Conservation (phyloP, 176 grass and related monocot genomes). For the Eleusine coracana region DNA sequence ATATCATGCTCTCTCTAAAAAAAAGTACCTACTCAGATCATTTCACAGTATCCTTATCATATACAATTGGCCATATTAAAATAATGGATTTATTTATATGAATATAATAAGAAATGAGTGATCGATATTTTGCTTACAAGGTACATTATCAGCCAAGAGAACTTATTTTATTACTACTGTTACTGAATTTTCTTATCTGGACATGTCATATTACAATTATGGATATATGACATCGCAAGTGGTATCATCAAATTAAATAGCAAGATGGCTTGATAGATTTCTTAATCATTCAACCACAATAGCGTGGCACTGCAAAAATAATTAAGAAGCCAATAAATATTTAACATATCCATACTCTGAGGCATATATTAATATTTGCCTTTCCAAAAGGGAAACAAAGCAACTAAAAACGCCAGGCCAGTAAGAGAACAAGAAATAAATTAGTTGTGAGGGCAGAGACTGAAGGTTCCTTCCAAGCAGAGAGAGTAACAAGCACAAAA, state of each 20-base stretch:
- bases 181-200: neutral
- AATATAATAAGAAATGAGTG: neutral
- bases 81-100: neutral
- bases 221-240: neutral
- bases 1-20: no score
- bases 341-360: neutral
- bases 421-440: slow-evolving; percentile 25
- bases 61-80: neutral
- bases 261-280: neutral
- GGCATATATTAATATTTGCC: neutral
- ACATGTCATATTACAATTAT: neutral
- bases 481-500: neutral
- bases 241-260: neutral
- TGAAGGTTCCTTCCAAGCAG: slow-evolving; percentile 7
- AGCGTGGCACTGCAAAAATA: neutral
- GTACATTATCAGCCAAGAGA: neutral
- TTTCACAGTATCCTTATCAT: neutral
- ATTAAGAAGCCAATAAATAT: neutral
- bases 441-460: neutral
- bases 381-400: neutral
- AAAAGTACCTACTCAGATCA: no score
- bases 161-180: neutral
- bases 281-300: neutral
- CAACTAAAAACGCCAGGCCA: neutral
- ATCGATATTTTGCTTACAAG: neutral